Conservation (phyloP, 306 rosid species). For the Trichosanthes cucumerina region DNA sequence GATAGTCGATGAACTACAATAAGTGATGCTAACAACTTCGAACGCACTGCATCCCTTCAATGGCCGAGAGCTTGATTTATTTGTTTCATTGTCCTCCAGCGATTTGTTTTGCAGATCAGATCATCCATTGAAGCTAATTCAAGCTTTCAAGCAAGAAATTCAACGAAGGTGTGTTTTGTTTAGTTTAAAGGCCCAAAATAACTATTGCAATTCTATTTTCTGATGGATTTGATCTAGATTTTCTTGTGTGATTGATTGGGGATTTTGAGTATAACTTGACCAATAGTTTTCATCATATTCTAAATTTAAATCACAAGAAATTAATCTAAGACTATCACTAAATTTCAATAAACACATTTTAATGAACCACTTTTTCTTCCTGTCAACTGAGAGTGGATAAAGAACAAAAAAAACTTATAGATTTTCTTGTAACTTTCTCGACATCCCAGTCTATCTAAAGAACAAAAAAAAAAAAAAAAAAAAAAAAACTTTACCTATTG, state of each 20-base stretch:
- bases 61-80: neutral
- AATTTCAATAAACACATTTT: neutral
- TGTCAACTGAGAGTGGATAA: neutral
- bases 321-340: neutral
- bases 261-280: neutral
- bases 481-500: neutral
- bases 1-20: neutral
- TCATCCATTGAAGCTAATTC: neutral
- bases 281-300: neutral
- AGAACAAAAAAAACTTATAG: too few species aligned
- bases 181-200: neutral
- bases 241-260: neutral
- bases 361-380: neutral
- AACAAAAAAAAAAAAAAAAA: too few species aligned
- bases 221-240: neutral
- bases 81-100: neutral
- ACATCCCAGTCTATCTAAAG: neutral
- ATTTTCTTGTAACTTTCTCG: neutral
- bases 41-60: neutral
- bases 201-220: neutral
- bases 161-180: neutral
- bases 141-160: neutral
- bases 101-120: neutral
- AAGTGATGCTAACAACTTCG: neutral
- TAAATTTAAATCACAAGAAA: neutral